phyloP scores from a whole-genome alignment of 2,329 filamentous ascomycete genomes.

The Trichoderma koningiopsis region DNA sequence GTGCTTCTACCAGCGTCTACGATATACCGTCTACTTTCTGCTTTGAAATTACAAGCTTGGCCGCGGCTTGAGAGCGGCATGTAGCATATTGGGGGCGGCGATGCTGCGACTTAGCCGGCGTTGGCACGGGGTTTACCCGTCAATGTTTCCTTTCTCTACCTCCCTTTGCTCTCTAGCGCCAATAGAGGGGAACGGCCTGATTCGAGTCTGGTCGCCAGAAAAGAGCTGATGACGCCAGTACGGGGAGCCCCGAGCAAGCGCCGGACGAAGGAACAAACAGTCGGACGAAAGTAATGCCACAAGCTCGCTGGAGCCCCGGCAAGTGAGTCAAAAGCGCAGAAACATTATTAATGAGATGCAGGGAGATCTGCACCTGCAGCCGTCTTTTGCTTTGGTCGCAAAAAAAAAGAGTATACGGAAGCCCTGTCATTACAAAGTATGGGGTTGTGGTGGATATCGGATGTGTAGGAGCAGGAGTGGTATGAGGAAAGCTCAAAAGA shows the following conservation, averaged over 20 bases:
- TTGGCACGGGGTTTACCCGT: slow-evolving; percentile 37
- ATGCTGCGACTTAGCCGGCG: slow-evolving; percentile 36
- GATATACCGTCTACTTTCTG: background rate
- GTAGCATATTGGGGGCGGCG: slow-evolving; percentile 6
- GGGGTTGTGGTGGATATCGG: background rate
- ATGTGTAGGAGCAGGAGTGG: background rate
- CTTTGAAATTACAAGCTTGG: background rate
- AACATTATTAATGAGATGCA: background rate
- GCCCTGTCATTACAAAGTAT: background rate
- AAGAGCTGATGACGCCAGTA: background rate
- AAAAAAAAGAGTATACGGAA: background rate
- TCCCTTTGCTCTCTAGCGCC: slow-evolving; percentile 3
- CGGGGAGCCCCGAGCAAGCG: background rate
- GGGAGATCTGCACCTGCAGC: background rate
- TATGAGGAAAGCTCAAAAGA: background rate
- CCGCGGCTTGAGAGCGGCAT: background rate
- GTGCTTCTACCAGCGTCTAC: background rate
- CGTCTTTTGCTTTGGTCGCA: background rate
- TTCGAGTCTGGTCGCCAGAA: background rate
- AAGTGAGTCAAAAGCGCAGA: background rate
- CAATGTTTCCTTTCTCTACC: background rate
- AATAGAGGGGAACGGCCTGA: background rate
- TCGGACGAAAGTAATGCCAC: slow-evolving; percentile 7
- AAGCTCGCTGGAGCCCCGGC: background rate
- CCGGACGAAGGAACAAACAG: background rate